Evolutionary conservation across 345 rosid genomes (phyloP), one percentile per base, ranked within the genome.

Genomic region (Moricandia arvensis): DNA sequence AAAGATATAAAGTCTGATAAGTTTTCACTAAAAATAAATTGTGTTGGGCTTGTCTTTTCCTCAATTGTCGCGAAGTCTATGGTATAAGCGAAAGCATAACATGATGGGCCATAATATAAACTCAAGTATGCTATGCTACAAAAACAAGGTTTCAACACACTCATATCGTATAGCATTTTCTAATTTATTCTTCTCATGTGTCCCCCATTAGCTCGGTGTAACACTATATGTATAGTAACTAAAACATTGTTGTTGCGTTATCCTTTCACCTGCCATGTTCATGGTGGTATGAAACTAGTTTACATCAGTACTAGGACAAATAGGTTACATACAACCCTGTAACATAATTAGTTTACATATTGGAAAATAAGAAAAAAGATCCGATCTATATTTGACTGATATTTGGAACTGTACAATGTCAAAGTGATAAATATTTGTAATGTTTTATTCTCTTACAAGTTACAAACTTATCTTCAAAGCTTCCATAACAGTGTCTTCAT

Each of bases 11-110:
- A 38, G 45, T 43, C 13, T 13, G 16, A 4, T 13, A 13, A 12
- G 15, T 12, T 65, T n/a, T 30, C 59, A 17, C 7, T 54, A 27
- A 63, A 34, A 67, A 18, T 67, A 51, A 68, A 47, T 26, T 69
- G 64, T 37, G 69, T 53, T 75, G 69, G 79, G 66, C 43, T 70
- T 70, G 75, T 70, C 71, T 76, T 76, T 70, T 76, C 71, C 71
- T 70, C 71, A 57, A 31, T 43, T 76, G 80, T 70, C 75, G 80
- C 65, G 59, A 55, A 55, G 66, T 54, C 71, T 54, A 54, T 43
- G 59, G 51, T 76, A 63, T 54, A 54, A 54, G 49, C 75, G 65
- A 76, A 76, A 69, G 65, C 65, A 38, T 37, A 54, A 49, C 59
- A 76, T 30, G 70, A 69, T 69, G 75, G 80, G 74, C 58, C 74